Conservation (phyloP, 2,329 filamentous ascomycete species). For the Ceratocystis papillata region DNA sequence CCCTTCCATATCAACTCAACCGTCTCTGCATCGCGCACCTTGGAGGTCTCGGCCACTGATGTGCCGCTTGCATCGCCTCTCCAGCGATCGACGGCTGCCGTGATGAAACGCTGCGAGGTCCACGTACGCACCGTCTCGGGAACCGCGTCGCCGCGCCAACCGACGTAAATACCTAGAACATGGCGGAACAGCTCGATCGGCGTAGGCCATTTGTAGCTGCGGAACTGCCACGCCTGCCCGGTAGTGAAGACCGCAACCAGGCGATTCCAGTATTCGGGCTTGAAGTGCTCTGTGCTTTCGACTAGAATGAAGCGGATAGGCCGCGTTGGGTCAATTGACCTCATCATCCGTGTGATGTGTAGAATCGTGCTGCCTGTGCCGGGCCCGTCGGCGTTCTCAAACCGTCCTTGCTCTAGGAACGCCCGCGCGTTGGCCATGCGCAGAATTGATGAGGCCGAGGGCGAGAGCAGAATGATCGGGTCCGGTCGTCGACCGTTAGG, state of each 20-base stretch:
- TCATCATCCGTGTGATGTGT: conserved; percentile 69
- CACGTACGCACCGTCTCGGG: conserved; percentile 71
- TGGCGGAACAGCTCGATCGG: conserved; percentile 83
- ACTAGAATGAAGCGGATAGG: conserved; percentile 91
- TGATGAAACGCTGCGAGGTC: conserved; percentile 67
- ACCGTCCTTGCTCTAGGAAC: conserved; percentile 78
- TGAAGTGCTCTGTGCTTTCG: conserved; percentile 86
- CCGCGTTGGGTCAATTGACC: conserved; percentile 55
- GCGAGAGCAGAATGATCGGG: conserved; percentile 93
- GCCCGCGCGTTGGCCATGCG: conserved; percentile 93
- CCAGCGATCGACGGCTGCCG: conserved; percentile 76
- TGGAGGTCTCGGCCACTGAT: conserved; percentile 38
- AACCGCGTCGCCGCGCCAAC: conserved; percentile 74
- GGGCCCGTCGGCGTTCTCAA: conserved; percentile 62
- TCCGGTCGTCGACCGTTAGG: conserved; percentile 45
- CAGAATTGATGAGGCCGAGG: conserved; percentile 85
- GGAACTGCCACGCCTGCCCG: conserved; percentile 96
- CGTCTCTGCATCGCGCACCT: conserved; percentile 82
- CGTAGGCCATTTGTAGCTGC: conserved; percentile 90
- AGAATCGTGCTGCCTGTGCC: conserved; percentile 66
- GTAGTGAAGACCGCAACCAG: conserved; percentile 96
- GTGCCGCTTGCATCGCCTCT: conserved; percentile 37
- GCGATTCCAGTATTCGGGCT: conserved; percentile 93
- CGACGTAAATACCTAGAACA: conserved; percentile 76
- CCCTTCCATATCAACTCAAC: conserved; percentile 86